Conservation (phyloP, 2,329 filamentous ascomycete genomes). For the Fusarium succisae region DNA sequence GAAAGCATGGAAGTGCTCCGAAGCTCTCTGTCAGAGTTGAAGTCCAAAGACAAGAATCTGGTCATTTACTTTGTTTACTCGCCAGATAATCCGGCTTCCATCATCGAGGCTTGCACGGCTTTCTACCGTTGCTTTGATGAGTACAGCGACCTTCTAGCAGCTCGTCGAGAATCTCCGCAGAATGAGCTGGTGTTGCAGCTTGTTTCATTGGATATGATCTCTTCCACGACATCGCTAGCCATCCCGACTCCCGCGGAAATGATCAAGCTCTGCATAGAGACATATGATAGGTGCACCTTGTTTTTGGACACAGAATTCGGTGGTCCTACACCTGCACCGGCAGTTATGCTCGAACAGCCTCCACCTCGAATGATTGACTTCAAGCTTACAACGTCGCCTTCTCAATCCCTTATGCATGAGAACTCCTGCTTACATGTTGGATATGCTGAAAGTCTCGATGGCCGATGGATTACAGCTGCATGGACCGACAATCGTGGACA, state of each 20-base stretch:
- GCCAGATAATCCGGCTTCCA: constrained; percentile 66
- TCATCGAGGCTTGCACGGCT: constrained; percentile 76
- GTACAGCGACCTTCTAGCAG: constrained; percentile 56
- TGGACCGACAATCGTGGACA: constrained; percentile 84
- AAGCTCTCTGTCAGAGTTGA: constrained; percentile 55
- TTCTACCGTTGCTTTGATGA: constrained; percentile 77
- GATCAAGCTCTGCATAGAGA: constrained; percentile 73
- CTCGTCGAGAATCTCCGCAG: constrained; percentile 54
- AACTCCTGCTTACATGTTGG: constrained; percentile 84
- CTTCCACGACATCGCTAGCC: constrained; percentile 69
- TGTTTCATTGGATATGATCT: constrained; percentile 73
- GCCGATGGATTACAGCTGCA: constrained; percentile 79
- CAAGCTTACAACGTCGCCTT: constrained; percentile 73
- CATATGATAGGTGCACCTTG: constrained; percentile 78
- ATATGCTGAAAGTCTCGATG: constrained; percentile 79
- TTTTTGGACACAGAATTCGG: constrained; percentile 51
- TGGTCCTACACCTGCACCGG: constrained; percentile 70
- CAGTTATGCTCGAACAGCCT: constrained; percentile 76
- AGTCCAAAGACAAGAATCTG: constrained; percentile 65
- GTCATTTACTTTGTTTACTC: constrained; percentile 82
- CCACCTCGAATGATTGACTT: constrained; percentile 79
- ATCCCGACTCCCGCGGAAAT: constrained; percentile 70
- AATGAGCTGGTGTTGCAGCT: constrained; percentile 83
- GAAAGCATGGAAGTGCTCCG: constrained; percentile 61
- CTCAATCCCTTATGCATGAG: constrained; percentile 78